phyloP scores from a whole-genome alignment of 176 grass and related monocot genomes.

The Thinopyrum elongatum region DNA sequence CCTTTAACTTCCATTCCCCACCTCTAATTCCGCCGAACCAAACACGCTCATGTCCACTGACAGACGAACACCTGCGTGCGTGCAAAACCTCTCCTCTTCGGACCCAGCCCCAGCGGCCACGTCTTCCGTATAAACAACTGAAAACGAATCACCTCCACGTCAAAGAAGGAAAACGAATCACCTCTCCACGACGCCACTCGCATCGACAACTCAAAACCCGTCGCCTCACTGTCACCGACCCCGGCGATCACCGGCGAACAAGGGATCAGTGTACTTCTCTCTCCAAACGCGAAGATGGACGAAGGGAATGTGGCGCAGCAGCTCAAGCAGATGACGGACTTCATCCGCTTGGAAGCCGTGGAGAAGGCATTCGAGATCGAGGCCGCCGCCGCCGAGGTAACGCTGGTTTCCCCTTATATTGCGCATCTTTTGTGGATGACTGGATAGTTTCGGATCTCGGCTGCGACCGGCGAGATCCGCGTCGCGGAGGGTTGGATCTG shows the following conservation, averaged over 20 bases:
- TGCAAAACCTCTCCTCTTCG: too few relatives aligned
- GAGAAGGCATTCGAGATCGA: conserved; percentile 81
- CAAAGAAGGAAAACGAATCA: too few relatives aligned
- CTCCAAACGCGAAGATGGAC: conserved; percentile 39
- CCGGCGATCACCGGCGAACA: conserved; percentile 27
- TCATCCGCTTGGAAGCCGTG: conserved; percentile 68
- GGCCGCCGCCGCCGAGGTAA: conserved; percentile 67
- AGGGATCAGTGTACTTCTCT: not conserved
- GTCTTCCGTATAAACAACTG: too few relatives aligned
- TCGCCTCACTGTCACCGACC: not conserved
- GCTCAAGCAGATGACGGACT: conserved; percentile 66
- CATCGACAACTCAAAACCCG: conserved; percentile 1
- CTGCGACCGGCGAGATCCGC: not conserved
- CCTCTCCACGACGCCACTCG: too few relatives aligned
- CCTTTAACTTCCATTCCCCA: too few relatives aligned
- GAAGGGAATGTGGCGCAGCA: conserved; percentile 46
- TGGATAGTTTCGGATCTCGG: not conserved
- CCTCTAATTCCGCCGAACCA: too few relatives aligned
- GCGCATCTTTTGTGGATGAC: not conserved
- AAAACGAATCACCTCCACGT: too few relatives aligned
- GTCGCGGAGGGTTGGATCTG: conserved; percentile 30
- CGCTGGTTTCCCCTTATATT: not conserved
- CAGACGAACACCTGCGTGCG: too few relatives aligned
- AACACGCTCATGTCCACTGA: too few relatives aligned
- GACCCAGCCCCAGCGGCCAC: too few relatives aligned